phyloP scores from a whole-genome alignment of 2,329 filamentous ascomycete species.

The Botrytis sinoallii region DNA sequence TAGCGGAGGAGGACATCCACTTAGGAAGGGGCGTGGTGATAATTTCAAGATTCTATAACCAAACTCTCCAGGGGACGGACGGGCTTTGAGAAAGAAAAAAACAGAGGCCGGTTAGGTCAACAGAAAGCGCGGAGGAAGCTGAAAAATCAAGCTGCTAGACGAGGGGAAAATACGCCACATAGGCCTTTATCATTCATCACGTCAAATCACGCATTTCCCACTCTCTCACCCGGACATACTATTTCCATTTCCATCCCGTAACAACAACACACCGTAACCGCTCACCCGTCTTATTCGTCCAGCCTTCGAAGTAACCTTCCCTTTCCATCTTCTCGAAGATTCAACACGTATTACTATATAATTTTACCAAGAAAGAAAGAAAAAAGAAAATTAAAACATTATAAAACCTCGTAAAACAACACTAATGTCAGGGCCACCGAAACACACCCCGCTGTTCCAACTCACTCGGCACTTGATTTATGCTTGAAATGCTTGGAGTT shows the following conservation, averaged over 20 bases:
- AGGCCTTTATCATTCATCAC: neutral
- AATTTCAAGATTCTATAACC: neutral
- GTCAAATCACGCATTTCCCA: neutral
- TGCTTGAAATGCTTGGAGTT: neutral
- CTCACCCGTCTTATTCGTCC: neutral
- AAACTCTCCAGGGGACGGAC: neutral
- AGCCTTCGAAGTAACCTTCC: neutral
- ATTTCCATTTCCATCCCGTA: neutral
- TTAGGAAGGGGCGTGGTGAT: neutral
- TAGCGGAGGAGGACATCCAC: neutral
- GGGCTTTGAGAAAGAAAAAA: neutral
- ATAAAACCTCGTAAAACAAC: neutral
- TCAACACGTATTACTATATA: neutral
- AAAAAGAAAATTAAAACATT: neutral
- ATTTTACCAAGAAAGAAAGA: neutral
- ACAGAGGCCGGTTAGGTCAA: neutral
- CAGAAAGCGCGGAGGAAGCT: neutral
- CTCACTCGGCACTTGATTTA: neutral
- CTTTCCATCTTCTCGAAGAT: neutral
- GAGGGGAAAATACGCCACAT: neutral
- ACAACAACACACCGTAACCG: neutral
- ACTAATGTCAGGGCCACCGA: conserved; percentile 4
- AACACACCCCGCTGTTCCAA: neutral
- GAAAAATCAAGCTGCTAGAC: neutral
- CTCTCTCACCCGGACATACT: neutral